A percentile compares a stretch with the other conserved stretches of the same genome.
Conservation (phyloP, 2,329 filamentous ascomycete species). For the Bipolaris zeicola region DNA sequence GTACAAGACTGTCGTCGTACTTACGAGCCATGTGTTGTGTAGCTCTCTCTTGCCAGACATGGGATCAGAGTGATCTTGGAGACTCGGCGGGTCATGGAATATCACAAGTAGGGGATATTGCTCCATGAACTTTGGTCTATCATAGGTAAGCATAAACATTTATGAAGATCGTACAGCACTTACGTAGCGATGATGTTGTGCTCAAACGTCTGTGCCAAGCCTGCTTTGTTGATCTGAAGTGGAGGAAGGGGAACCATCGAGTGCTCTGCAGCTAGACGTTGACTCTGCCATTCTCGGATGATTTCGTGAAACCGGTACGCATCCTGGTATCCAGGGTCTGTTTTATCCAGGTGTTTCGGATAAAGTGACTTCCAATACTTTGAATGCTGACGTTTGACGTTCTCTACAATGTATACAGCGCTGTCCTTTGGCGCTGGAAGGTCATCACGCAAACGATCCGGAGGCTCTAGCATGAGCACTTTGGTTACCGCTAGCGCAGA, state of each 20-base stretch:
- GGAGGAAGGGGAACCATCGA: slow-evolving; percentile 76
- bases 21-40: slow-evolving; percentile 87
- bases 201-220: slow-evolving; percentile 76
- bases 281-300: slow-evolving; percentile 76
- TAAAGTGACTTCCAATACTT: slow-evolving; percentile 88
- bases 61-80: slow-evolving; percentile 51
- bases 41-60: slow-evolving; percentile 72
- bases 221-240: slow-evolving; percentile 76
- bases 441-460: slow-evolving; percentile 61
- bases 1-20: slow-evolving; percentile 49
- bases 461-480: slow-evolving; percentile 94
- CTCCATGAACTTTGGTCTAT: slow-evolving; percentile 66
- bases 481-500: slow-evolving; percentile 90
- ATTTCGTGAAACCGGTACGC: slow-evolving; percentile 74
- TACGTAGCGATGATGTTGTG: slow-evolving; percentile 84
- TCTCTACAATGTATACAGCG: slow-evolving; percentile 62
- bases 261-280: slow-evolving; percentile 71
- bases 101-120: slow-evolving; percentile 77
- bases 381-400: slow-evolving; percentile 64
- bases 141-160: slow-evolving; percentile 1
- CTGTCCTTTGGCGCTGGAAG: slow-evolving; percentile 54
- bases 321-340: slow-evolving; percentile 36
- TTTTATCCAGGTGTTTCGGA: slow-evolving; percentile 58
- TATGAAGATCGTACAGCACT: slow-evolving; percentile 23
- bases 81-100: slow-evolving; percentile 78